phyloP scores from a whole-genome alignment of 2,329 filamentous ascomycete genomes.

The Botryotinia narcissicola region DNA sequence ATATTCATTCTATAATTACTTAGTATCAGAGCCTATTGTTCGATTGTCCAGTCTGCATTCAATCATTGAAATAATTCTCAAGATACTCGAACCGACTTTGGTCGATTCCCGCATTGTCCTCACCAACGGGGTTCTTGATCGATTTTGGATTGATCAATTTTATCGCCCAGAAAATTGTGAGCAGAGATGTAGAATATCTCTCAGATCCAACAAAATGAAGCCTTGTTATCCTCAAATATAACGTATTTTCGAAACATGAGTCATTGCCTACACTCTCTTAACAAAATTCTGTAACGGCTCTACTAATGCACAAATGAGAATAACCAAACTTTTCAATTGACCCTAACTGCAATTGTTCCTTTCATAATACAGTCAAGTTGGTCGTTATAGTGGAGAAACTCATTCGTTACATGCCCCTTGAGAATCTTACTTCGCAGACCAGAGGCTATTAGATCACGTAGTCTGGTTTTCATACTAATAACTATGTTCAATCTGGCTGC shows the following conservation, averaged over 20 bases:
- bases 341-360: not conserved
- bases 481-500: not conserved
- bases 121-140: not conserved
- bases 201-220: not conserved
- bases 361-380: not conserved
- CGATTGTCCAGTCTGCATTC: too few relatives aligned
- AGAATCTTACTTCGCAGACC: not conserved
- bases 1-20: too few relatives aligned
- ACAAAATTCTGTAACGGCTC: not conserved
- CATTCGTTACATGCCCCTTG: not conserved
- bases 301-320: not conserved
- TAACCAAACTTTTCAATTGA: not conserved
- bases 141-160: not conserved
- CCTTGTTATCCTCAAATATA: not conserved
- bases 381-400: not conserved
- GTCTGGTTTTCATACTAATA: not conserved
- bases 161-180: not conserved
- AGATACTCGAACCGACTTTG: too few relatives aligned
- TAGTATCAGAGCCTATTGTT: too few relatives aligned
- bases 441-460: not conserved
- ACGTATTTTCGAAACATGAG: not conserved
- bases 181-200: not conserved
- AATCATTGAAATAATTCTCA: too few relatives aligned
- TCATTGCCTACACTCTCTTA: not conserved
- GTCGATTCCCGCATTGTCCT: too few relatives aligned